These are phyloP conservation scores for Phlyctochytrium arcticum DNA, from an alignment of 192 early-diverging fungal species.

Conservation along the genomic window DNA sequence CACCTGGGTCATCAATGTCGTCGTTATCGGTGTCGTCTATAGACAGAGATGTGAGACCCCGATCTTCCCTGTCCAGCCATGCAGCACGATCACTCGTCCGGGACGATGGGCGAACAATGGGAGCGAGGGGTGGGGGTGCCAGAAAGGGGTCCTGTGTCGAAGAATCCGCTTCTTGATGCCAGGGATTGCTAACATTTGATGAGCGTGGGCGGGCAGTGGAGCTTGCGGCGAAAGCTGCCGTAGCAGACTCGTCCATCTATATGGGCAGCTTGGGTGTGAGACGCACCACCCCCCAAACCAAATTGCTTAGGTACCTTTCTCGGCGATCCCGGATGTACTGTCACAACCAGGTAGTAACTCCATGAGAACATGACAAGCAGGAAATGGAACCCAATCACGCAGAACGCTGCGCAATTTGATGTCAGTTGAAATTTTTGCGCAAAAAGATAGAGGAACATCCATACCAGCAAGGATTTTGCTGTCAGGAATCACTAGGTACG, in stretches of 20 bases:
- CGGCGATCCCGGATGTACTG: constrained; percentile 15
- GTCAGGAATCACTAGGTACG: not conserved
- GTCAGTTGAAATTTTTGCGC: not conserved
- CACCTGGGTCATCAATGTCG: not conserved
- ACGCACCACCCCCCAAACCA: too few relatives aligned
- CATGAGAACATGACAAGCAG: constrained; percentile 21
- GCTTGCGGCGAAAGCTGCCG: too few relatives aligned
- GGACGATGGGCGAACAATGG: not conserved
- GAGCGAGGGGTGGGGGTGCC: not conserved
- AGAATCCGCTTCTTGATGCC: not conserved
- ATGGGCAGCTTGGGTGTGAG: too few relatives aligned
- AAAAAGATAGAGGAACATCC: not conserved
- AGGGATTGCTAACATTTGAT: not conserved
- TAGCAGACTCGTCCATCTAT: too few relatives aligned
- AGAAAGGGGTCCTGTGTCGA: not conserved
- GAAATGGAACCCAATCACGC: constrained; percentile 7
- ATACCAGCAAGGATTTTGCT: not conserved
- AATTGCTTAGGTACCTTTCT: too few relatives aligned
- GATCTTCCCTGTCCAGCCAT: too few relatives aligned
- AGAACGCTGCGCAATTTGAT: not conserved
- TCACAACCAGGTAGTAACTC: constrained; percentile 21
- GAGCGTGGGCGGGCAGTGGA: too few relatives aligned
- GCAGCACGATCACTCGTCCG: too few relatives aligned
- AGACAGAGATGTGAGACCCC: too few relatives aligned
- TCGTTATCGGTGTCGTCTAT: not conserved